A percentile compares a stretch with the other conserved stretches of the same genome.
Evolutionary conservation across 2,329 filamentous ascomycete species (phyloP).

Genomic region (Fusarium illudens): DNA sequence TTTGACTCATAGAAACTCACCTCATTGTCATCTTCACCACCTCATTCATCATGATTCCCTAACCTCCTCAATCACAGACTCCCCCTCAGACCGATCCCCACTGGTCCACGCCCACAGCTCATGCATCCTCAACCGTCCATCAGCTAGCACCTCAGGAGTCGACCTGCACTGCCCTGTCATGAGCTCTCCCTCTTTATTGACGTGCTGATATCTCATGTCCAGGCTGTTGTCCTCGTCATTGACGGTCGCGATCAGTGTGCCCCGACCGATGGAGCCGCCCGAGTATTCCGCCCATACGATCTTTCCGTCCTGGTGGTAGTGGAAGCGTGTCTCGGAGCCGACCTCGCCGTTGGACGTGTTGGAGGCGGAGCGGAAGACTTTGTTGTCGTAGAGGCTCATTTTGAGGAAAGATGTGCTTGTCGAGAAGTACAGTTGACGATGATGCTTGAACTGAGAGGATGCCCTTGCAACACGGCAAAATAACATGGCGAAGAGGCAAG

Average conservation of each 20-base stretch:
- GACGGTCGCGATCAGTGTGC: slow-evolving; percentile 36
- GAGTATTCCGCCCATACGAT: slow-evolving; percentile 42
- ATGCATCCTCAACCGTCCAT: slow-evolving; percentile 38
- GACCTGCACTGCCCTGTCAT: slow-evolving; percentile 40
- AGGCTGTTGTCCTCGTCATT: slow-evolving; percentile 26
- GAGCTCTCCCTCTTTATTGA: slow-evolving; percentile 36
- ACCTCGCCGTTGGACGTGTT: slow-evolving; percentile 40
- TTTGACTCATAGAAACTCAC: not conserved
- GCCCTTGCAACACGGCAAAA: not conserved
- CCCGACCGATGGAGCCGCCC: slow-evolving; percentile 36
- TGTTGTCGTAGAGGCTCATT: slow-evolving; percentile 28
- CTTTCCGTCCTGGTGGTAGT: slow-evolving; percentile 40
- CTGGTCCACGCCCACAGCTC: slow-evolving; percentile 42
- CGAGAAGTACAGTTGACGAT: not conserved
- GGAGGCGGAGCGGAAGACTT: slow-evolving; percentile 24
- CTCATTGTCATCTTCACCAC: not conserved
- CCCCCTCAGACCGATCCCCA: slow-evolving; percentile 33
- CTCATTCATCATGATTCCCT: not conserved
- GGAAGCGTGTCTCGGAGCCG: slow-evolving; percentile 34
- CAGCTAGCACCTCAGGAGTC: slow-evolving; percentile 29
- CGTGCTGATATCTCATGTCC: slow-evolving; percentile 43
- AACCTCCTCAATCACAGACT: slow-evolving; percentile 39
- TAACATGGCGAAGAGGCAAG: not conserved
- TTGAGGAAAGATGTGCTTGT: not conserved
- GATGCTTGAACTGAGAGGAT: not conserved